Evolutionary conservation across 371 early-diverging fungal species (phyloP).

Genomic region (Choanephora cucurbitarum): DNA sequence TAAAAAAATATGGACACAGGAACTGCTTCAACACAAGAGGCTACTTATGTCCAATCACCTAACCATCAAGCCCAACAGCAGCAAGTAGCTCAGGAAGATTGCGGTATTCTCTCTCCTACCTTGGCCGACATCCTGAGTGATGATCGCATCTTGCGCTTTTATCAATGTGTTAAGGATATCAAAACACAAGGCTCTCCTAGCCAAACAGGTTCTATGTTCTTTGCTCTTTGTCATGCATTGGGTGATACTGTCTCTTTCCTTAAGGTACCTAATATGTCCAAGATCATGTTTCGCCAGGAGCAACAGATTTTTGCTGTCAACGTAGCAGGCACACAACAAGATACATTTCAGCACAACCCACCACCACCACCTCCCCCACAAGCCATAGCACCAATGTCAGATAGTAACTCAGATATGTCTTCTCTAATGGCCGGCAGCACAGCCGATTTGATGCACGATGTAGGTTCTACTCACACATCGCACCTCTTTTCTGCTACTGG

Average conservation of each 20-base stretch:
- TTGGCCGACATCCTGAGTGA: constrained; percentile 50
- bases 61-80: background rate
- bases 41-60: constrained; percentile 8
- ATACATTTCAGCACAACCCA: constrained; percentile 19
- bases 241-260: constrained; percentile 46
- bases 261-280: constrained; percentile 49
- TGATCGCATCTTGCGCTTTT: constrained; percentile 47
- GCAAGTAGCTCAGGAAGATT: constrained; percentile 31
- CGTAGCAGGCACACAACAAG: constrained; percentile 46
- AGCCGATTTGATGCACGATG: constrained; percentile 22
- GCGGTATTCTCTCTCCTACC: constrained; percentile 44
- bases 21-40: constrained; percentile 6
- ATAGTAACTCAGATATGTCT: constrained; percentile 16
- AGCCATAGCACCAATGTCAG: constrained; percentile 6
- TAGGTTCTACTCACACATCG: constrained; percentile 19
- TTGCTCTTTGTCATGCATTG: constrained; percentile 51
- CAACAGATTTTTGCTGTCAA: constrained; percentile 50
- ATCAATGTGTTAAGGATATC: constrained; percentile 56
- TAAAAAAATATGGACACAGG: constrained; percentile 16
- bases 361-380: constrained; percentile 1
- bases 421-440: constrained; percentile 17
- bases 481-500: constrained; percentile 29
- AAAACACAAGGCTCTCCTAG: constrained; percentile 45
- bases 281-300: constrained; percentile 55
- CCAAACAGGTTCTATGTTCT: constrained; percentile 53